A percentile compares a stretch with the other conserved stretches of the same genome.
phyloP scores from a whole-genome alignment of 2,329 filamentous ascomycete species.

The Malbranchea zuffiana region DNA sequence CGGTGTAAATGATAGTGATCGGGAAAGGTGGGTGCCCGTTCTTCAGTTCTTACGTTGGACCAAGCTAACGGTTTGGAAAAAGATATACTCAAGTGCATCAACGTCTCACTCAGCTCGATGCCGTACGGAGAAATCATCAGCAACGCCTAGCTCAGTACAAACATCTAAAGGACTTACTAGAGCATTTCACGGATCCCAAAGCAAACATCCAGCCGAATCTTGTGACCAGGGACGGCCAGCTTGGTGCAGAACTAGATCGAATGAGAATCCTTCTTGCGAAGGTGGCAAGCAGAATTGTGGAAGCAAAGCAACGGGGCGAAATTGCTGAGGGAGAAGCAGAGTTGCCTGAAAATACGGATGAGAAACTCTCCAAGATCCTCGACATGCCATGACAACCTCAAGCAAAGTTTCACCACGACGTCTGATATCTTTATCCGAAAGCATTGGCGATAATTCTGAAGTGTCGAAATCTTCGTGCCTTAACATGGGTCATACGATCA shows the following conservation, averaged over 20 bases:
- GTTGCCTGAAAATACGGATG: slow-evolving; percentile 11
- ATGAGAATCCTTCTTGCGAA: slow-evolving; percentile 39
- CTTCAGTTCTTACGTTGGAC: slow-evolving; percentile 1
- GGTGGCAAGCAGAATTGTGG: slow-evolving; percentile 30
- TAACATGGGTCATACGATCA: too few relatives aligned
- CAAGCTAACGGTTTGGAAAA: not conserved
- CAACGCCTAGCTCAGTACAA: slow-evolving; percentile 39
- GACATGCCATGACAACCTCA: slow-evolving; percentile 28
- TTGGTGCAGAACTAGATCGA: slow-evolving; percentile 40
- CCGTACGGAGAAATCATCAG: slow-evolving; percentile 36
- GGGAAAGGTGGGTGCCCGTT: slow-evolving; percentile 25
- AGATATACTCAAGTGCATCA: slow-evolving; percentile 34
- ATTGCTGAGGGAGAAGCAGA: slow-evolving; percentile 4
- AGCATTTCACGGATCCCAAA: slow-evolving; percentile 41
- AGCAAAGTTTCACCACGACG: too few relatives aligned
- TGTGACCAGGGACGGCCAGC: slow-evolving; percentile 41
- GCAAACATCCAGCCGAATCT: slow-evolving; percentile 46
- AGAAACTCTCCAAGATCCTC: slow-evolving; percentile 29
- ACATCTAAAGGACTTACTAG: slow-evolving; percentile 37
- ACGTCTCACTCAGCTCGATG: slow-evolving; percentile 37
- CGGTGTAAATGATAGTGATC: slow-evolving; percentile 24
- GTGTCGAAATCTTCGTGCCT: too few relatives aligned
- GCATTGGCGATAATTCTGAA: too few relatives aligned
- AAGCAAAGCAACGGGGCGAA: slow-evolving; percentile 15
- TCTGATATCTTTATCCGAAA: too few relatives aligned